Percentiles rank a stretch among this genome's conserved stretches.
Conservation (phyloP, 176 grass and related monocot genomes). For the Carex cristatella region DNA sequence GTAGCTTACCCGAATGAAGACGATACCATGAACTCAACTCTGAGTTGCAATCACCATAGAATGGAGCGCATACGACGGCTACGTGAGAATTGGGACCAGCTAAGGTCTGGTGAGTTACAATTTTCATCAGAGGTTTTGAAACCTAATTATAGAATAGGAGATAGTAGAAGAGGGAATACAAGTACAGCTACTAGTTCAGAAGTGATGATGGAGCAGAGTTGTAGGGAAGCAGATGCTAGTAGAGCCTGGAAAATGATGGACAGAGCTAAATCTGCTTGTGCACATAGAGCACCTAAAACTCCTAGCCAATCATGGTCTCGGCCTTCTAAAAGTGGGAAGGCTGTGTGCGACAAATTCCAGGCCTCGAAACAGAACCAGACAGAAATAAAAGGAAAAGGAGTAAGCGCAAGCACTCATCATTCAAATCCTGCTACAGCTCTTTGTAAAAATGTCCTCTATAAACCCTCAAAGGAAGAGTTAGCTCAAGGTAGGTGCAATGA, state of each 20-base stretch:
- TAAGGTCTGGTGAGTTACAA: slow-evolving; percentile 45
- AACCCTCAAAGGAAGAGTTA: neutral
- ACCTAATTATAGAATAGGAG: neutral
- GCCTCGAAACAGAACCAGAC: neutral
- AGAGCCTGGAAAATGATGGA: slow-evolving; percentile 89
- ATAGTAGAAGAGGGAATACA: slow-evolving; percentile 14
- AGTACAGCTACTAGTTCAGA: neutral
- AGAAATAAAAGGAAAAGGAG: neutral
- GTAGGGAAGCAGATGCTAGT: slow-evolving; percentile 16
- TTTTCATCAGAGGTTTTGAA: slow-evolving; percentile 29
- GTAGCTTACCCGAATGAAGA: slow-evolving; percentile 19
- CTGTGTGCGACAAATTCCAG: neutral
- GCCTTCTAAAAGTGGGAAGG: neutral
- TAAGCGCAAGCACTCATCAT: neutral
- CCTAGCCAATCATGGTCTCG: neutral
- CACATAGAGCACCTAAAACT: slow-evolving; percentile 27
- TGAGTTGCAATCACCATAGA: slow-evolving; percentile 41
- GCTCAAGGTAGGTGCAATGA: neutral
- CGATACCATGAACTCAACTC: slow-evolving; percentile 22
- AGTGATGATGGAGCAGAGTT: neutral
- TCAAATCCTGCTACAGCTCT: neutral
- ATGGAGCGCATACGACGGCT: slow-evolving; percentile 36
- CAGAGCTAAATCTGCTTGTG: slow-evolving; percentile 38
- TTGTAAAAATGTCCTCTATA: neutral
- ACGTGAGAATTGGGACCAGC: slow-evolving; percentile 46